phyloP scores from a whole-genome alignment of 208 protist genomes.

The Cochliopodium minus region DNA sequence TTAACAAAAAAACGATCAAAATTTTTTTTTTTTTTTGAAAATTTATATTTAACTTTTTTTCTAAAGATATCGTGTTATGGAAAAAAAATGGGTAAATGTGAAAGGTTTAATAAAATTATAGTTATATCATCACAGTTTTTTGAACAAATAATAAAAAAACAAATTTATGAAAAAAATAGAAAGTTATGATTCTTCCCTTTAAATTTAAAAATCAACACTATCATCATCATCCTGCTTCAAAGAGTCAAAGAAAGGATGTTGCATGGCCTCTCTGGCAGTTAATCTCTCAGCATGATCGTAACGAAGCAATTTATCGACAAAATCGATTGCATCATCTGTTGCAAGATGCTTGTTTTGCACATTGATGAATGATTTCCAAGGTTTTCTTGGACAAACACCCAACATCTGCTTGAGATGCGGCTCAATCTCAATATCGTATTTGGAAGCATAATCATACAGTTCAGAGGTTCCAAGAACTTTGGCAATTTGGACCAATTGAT shows the following conservation, averaged over 20 bases:
- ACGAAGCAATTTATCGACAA: constrained; percentile 86
- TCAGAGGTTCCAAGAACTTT: constrained; percentile 83
- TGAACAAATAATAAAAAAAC: too few relatives aligned
- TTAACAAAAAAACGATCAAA: too few relatives aligned
- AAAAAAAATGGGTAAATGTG: too few relatives aligned
- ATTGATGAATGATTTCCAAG: constrained; percentile 75
- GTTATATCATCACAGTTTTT: too few relatives aligned
- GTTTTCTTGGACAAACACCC: constrained; percentile 60
- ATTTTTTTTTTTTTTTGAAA: too few relatives aligned
- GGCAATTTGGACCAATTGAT: constrained; percentile 86
- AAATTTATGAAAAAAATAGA: too few relatives aligned
- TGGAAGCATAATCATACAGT: constrained; percentile 72
- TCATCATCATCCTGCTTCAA: constrained; percentile 24
- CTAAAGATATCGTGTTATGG: too few relatives aligned
- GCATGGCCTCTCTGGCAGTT: constrained; percentile 90
- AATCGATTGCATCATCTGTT: constrained; percentile 85
- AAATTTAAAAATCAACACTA: too few relatives aligned
- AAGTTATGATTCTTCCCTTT: too few relatives aligned
- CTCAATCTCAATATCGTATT: constrained; percentile 79
- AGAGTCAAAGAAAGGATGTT: constrained; percentile 91
- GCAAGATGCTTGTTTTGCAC: constrained; percentile 82
- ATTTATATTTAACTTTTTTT: too few relatives aligned
- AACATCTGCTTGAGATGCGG: constrained; percentile 52
- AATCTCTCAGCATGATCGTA: constrained; percentile 89
- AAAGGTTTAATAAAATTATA: too few relatives aligned